These are phyloP conservation scores for Panicum hallii DNA, from an alignment of 202 grass and related monocot genomes.

Conservation along the genomic window DNA sequence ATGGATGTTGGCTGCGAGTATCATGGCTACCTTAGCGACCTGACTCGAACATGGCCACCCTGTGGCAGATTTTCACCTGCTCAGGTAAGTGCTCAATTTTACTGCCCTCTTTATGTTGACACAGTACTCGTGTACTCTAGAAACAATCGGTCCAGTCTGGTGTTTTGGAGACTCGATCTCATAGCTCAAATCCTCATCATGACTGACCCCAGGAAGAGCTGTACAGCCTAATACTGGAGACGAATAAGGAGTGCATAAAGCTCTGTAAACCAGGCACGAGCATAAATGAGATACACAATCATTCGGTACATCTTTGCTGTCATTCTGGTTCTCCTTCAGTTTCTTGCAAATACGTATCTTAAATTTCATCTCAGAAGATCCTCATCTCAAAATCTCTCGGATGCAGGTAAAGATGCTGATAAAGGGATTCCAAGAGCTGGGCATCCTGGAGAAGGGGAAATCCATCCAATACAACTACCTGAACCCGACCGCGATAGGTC, in stretches of 20 bases:
- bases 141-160: not conserved
- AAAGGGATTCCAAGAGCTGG: conserved; percentile 84
- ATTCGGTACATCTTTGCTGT: conserved; percentile 63
- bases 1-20: conserved; percentile 99
- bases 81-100: conserved; percentile 59
- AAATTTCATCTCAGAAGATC: not conserved
- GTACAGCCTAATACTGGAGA: conserved; percentile 93
- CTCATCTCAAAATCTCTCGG: not conserved
- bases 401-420: conserved; percentile 76
- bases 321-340: not conserved
- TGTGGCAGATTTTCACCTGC: conserved; percentile 76
- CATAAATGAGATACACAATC: conserved; percentile 73
- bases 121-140: not conserved
- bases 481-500: conserved; percentile 96
- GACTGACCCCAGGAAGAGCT: conserved; percentile 72
- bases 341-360: not conserved
- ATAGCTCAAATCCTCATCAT: not conserved
- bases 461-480: conserved; percentile 74
- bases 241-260: conserved; percentile 94
- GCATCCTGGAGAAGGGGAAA: conserved; percentile 71
- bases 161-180: not conserved
- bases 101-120: conserved; percentile 1
- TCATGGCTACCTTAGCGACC: conserved; percentile 92
- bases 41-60: conserved; percentile 88
- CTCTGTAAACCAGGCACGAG: conserved; percentile 89